Evolutionary conservation across 2,329 filamentous ascomycete genomes (phyloP).

Genomic region (Pseudogymnoascus sp.): DNA sequence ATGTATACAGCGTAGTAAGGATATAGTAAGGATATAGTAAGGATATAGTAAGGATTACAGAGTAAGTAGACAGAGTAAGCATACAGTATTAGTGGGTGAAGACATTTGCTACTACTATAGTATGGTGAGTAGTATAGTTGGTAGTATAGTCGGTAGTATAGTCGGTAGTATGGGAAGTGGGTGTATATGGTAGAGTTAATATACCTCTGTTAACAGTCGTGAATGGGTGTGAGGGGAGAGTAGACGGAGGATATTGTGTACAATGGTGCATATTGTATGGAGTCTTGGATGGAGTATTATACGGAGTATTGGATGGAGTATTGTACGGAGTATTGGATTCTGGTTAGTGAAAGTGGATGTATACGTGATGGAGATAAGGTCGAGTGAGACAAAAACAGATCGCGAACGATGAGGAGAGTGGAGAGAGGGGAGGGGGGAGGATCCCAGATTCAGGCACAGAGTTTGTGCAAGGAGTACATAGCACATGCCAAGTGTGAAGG

Average conservation of each 20-base stretch:
- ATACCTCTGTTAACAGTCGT: not conserved
- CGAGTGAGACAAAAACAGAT: not conserved
- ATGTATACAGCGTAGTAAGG: too few species aligned
- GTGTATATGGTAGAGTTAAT: not conserved
- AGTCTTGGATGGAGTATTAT: not conserved
- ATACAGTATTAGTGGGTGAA: not conserved
- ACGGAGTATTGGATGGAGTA: too few species aligned
- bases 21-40: too few species aligned
- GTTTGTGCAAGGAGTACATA: not conserved
- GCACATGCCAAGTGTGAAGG: not conserved
- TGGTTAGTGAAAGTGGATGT: not conserved
- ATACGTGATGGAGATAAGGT: not conserved
- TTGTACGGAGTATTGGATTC: too few species aligned
- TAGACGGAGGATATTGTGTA: not conserved
- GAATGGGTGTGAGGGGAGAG: not conserved
- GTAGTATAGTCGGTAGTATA: not conserved
- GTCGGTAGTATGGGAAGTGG: too few species aligned
- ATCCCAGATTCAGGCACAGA: not conserved
- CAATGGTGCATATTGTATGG: not conserved
- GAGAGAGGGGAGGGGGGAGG: too few species aligned
- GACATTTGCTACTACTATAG: not conserved
- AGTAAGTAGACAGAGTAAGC: too few species aligned
- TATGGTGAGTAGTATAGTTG: not conserved
- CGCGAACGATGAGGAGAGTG: not conserved
- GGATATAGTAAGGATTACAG: too few species aligned